Base-by-base conservation (phyloP, 192 early-diverging fungal genomes). In the Linnemannia schmuckeri region DNA sequence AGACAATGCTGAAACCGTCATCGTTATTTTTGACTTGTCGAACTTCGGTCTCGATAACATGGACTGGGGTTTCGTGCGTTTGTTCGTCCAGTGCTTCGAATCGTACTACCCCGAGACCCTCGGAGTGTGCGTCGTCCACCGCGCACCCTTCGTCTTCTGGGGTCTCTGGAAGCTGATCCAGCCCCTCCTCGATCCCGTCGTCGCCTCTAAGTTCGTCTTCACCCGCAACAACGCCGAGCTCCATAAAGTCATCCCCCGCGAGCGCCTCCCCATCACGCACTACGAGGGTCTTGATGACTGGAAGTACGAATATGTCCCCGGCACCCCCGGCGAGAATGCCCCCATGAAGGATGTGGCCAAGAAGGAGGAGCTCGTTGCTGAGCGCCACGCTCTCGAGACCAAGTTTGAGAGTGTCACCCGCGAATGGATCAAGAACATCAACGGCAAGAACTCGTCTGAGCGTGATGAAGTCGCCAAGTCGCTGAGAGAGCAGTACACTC, bases 61-160 rank as follows among this genome's bases (percentile, higher is more conserved):
- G 89, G 89, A 90, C 70, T 88, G 83, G 46, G 86, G 83, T 54
- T 88, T 82, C 72, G 92, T 97, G 74, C 93, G 94, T 78, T 95
- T 97, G 74, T 92, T 97, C 41, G 82, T 97, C 41, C 89, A 90
- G 80, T 95, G 93, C 89, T 93, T 98, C 80, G 95, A 98, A 89
- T 93, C 95, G 75, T 97, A 97, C 89, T 98, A 98, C 84, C 97
- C 97, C 27, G 97, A 98, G 85, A 94, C 93, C 35, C 91, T 98
- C 20, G 97, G 97, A 42, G 86, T 92, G 6, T 93, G 94, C 47
- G 89, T 97, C 6, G 94, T 98, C 44, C 95, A 97, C 88, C 93
- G 94, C 77, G 96, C 97, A 4, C 96, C 97, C 70, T 98, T 97
- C 94, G 90, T 98, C 46, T 98, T 98, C 89, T 90, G 93, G 76